Evolutionary conservation across 306 rosid genomes (phyloP).

Genomic region (Vicia sativa): DNA sequence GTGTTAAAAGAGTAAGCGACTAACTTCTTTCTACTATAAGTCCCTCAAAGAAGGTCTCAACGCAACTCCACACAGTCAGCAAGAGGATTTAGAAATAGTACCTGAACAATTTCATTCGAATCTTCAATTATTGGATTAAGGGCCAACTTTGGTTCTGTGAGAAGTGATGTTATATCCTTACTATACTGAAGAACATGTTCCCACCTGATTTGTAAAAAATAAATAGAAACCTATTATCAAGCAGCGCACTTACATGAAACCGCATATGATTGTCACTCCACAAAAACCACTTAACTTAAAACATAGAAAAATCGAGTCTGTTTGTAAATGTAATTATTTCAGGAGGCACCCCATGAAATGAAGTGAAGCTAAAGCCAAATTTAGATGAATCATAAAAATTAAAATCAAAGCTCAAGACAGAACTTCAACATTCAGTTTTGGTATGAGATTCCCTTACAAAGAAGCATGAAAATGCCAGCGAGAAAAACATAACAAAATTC

Average conservation of each 20-base stretch:
- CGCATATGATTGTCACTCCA: not conserved
- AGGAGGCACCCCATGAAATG: not conserved
- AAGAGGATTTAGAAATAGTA: slow-evolving; percentile 37
- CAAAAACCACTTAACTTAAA: slow-evolving; percentile 12
- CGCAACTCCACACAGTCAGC: not conserved
- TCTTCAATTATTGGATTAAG: slow-evolving; percentile 65
- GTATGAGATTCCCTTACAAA: not conserved
- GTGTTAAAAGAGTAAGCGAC: slow-evolving; percentile 13
- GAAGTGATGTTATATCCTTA: slow-evolving; percentile 73
- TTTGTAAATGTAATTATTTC: slow-evolving; percentile 1
- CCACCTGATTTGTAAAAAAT: slow-evolving; percentile 64
- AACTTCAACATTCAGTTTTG: not conserved
- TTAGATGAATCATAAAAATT: not conserved
- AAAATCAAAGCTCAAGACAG: not conserved
- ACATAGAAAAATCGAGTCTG: not conserved
- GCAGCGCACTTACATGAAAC: not conserved
- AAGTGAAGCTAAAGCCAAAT: not conserved
- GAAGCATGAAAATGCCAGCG: not conserved
- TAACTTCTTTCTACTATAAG: not conserved
- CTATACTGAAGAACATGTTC: slow-evolving; percentile 86
- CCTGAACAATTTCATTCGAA: slow-evolving; percentile 58
- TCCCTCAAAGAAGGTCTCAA: slow-evolving; percentile 30
- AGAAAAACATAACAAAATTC: slow-evolving; percentile 7
- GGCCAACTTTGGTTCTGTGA: slow-evolving; percentile 54
- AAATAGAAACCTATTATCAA: slow-evolving; percentile 27